A percentile compares a stretch with the other conserved stretches of the same genome.
Evolutionary conservation across 176 grass and related monocot genomes (phyloP).

Genomic region (Carex cristatella): DNA sequence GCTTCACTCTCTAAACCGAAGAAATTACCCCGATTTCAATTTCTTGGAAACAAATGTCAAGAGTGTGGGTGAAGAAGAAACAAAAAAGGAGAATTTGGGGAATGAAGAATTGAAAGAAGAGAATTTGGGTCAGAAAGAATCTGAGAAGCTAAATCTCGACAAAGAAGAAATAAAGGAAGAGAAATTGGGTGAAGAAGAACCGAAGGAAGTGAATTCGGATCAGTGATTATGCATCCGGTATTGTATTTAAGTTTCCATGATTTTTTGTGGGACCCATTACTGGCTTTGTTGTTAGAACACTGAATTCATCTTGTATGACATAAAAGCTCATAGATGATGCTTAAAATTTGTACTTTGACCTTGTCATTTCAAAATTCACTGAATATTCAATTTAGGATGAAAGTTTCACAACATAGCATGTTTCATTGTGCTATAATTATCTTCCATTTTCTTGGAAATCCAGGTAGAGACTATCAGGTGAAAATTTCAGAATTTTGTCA

Average conservation of each 20-base stretch:
- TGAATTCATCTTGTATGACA: neutral
- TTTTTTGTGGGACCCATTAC: neutral
- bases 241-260: neutral
- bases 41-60: slow-evolving; percentile 36
- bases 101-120: slow-evolving; percentile 23
- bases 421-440: neutral
- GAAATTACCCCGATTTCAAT: slow-evolving; percentile 87
- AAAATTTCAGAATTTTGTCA: no score
- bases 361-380: neutral
- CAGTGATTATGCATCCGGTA: neutral
- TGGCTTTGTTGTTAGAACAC: neutral
- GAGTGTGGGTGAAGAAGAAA: slow-evolving; percentile 19
- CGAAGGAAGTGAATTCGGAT: slow-evolving; percentile 4
- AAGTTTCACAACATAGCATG: neutral
- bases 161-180: neutral
- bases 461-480: no score
- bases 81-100: neutral
- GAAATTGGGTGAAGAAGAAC: neutral
- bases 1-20: slow-evolving; percentile 82
- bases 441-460: no score
- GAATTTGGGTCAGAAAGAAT: slow-evolving; percentile 8
- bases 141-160: neutral
- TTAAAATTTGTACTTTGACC: neutral
- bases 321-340: neutral
- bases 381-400: neutral